These are phyloP conservation scores for Pichia ethanolica DNA, from an alignment of 805 yeast genomes.

Conservation along the genomic window DNA sequence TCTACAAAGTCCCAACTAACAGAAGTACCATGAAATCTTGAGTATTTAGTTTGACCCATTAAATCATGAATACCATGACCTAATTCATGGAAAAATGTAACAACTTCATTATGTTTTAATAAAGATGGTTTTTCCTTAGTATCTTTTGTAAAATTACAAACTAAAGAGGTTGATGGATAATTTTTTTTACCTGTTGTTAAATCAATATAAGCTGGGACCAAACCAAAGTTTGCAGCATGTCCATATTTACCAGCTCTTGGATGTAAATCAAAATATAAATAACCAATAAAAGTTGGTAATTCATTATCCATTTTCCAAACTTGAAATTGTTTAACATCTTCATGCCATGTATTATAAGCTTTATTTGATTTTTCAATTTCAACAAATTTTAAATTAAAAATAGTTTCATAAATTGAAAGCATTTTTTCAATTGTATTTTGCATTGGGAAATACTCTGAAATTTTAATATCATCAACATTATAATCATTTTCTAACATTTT, in stretches of 20 bases:
- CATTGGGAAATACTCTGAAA: conserved; percentile 74
- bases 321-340: conserved; percentile 66
- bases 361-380: conserved; percentile 35
- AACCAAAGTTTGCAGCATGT: conserved; percentile 79
- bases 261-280: conserved; percentile 73
- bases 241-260: conserved; percentile 85
- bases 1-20: conserved; percentile 86
- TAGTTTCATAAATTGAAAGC: conserved; percentile 61
- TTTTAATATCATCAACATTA: conserved; percentile 62
- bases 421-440: conserved; percentile 58
- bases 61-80: conserved; percentile 86
- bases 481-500: conserved; percentile 58
- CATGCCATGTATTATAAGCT: conserved; percentile 56
- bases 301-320: conserved; percentile 57
- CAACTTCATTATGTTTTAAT: conserved; percentile 69
- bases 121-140: conserved; percentile 62
- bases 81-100: conserved; percentile 81
- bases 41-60: conserved; percentile 55
- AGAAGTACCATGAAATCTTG: conserved; percentile 68
- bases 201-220: conserved; percentile 51
- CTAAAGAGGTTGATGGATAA: conserved; percentile 69
- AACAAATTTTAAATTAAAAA: conserved; percentile 63
- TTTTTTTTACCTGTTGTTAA: conserved; percentile 39
- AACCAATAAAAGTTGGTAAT: conserved; percentile 61
- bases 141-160: conserved; percentile 79